Base-by-base conservation (phyloP, 208 protist species). In the Spongospora subterranea region DNA sequence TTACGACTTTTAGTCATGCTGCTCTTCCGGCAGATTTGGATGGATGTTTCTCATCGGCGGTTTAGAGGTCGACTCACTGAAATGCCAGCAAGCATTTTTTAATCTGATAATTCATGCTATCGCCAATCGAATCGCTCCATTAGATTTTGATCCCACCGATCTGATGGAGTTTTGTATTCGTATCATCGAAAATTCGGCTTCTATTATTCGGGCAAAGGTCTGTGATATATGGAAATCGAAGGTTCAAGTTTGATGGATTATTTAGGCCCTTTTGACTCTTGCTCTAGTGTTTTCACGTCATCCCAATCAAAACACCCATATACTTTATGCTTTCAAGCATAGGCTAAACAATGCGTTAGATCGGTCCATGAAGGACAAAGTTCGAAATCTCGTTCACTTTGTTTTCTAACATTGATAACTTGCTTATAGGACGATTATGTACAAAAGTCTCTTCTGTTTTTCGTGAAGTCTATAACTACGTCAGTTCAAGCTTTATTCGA, bases 21-120 rank as follows among this genome's bases (percentile, higher is more conserved):
- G 71, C n/a, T 82, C n/a, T n/a, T n/a, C n/a, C n/a, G n/a, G n/a
- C 17, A 82, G 71, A 35, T 39, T 82, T 43, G 71, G 71, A 82
- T 82, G 71, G 71, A 20, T 82, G 71, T 82, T 82, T n/a, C 71
- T 82, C 11, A 82, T 82, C 35, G 71, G 71, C n/a, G 71, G 71
- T 6, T n/a, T 82, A 43, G 71, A 82, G 35, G 11, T 82, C 6
- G n/a, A 82, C 35, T 82, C 71, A 20, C 35, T n/a, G 35, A 82
- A 82, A 43, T 82, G 71, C 71, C 71, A 82, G n/a, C 71, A 82
- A n/a, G 71, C 71, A 6, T 82, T 82, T 43, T 82, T 82, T n/a
- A 82, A 82, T 43, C 17, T 82, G 71, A 20, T 82, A n/a, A 35
- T 82, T 35, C 17, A 20, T 82, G 71, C 71, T 45, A 82, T 82